A percentile compares a stretch with the other conserved stretches of the same genome.
phyloP scores from a whole-genome alignment of 2,329 filamentous ascomycete species.

The Taxawa tesnikishii region DNA sequence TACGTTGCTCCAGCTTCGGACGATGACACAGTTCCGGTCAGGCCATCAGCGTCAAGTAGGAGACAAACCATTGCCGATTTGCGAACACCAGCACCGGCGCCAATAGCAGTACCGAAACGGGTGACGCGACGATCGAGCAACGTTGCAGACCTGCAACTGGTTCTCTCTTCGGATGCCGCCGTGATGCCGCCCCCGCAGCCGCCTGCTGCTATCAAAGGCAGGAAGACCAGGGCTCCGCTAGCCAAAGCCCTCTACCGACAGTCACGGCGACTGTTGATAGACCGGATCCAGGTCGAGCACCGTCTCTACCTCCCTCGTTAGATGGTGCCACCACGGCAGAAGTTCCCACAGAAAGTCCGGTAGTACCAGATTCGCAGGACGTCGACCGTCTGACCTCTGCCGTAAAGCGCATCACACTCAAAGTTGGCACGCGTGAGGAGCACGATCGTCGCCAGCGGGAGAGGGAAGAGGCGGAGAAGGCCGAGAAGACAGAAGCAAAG shows the following conservation, averaged over 20 bases:
- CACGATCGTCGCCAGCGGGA: conserved; percentile 30
- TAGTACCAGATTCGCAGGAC: conserved; percentile 1
- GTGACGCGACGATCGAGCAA: conserved; percentile 4
- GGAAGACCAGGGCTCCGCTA: neutral
- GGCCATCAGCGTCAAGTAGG: conserved; percentile 2
- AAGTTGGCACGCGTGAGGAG: conserved; percentile 45
- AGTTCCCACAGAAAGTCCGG: conserved; percentile 6
- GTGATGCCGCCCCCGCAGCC: neutral
- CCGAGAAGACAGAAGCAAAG: conserved; percentile 25
- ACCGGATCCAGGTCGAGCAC: neutral
- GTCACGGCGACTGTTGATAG: neutral
- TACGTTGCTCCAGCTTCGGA: conserved; percentile 18
- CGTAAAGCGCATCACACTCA: conserved; percentile 46
- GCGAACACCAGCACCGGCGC: conserved; percentile 1
- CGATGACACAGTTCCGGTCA: conserved; percentile 1
- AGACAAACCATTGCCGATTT: conserved; percentile 9
- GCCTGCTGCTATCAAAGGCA: too few species aligned
- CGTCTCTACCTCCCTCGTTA: conserved; percentile 4
- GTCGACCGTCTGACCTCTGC: conserved; percentile 40
- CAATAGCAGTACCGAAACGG: neutral
- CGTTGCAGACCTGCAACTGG: neutral
- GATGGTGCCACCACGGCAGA: conserved; percentile 5
- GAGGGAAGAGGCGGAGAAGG: conserved; percentile 33
- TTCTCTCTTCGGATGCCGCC: neutral
- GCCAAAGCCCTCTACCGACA: neutral